phyloP scores from a whole-genome alignment of 1,284 basidiomycete genomes.

The Termitomyces sp. region DNA sequence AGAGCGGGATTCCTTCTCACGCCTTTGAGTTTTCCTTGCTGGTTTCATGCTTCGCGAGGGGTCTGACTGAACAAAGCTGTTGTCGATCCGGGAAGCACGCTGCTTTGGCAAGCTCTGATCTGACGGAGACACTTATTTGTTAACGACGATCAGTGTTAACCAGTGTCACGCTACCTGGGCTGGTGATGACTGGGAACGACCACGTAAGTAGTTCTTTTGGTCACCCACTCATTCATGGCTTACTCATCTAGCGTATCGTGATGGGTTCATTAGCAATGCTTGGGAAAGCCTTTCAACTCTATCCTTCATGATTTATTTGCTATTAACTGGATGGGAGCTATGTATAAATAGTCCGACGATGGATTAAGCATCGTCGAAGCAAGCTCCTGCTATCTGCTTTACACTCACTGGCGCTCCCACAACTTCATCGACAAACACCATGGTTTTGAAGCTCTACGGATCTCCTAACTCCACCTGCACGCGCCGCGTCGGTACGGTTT shows the following conservation, averaged over 20 bases:
- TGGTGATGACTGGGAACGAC: background rate
- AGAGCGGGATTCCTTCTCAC: too few relatives aligned
- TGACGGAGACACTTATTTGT: too few relatives aligned
- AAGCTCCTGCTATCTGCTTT: background rate
- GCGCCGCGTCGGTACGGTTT: slow-evolving; percentile 37
- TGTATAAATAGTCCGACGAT: background rate
- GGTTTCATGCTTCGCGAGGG: background rate
- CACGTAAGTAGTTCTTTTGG: background rate
- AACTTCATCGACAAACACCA: slow-evolving; percentile 20
- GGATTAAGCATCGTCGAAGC: background rate
- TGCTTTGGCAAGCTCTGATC: background rate
- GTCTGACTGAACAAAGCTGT: too few relatives aligned
- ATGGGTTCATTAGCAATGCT: background rate
- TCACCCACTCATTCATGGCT: background rate
- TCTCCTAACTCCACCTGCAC: slow-evolving; percentile 33
- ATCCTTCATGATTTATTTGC: background rate
- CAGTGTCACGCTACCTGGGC: too few relatives aligned
- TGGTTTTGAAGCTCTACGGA: slow-evolving; percentile 52
- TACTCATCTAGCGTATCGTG: background rate
- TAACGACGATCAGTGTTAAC: too few relatives aligned
- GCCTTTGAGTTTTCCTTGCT: background rate
- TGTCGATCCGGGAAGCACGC: background rate
- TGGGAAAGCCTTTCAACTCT: background rate
- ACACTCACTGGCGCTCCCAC: background rate
- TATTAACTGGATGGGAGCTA: too few relatives aligned